A percentile compares a stretch with the other conserved stretches of the same genome.
These are phyloP conservation scores for Pseudozyma flocculosa DNA, from an alignment of 1,284 basidiomycete species.

Conservation along the genomic window DNA sequence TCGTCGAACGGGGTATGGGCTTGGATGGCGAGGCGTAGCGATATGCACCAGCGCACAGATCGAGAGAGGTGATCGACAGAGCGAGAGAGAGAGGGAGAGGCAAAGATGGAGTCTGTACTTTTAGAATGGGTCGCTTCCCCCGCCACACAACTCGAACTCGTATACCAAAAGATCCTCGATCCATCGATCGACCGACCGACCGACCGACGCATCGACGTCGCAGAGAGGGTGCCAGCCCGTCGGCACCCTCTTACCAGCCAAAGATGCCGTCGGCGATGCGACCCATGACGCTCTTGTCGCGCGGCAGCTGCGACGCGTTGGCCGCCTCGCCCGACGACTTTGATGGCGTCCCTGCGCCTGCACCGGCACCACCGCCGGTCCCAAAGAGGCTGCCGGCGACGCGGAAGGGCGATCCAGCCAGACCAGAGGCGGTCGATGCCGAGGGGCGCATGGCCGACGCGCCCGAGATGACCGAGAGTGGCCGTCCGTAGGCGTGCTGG, in stretches of 20 bases:
- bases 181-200: too few species aligned
- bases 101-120: too few species aligned
- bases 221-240: too few species aligned
- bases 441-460: conserved; percentile 23
- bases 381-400: conserved; percentile 19
- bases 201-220: too few species aligned
- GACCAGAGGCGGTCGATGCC: conserved; percentile 14
- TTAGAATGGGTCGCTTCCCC: too few species aligned
- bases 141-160: too few species aligned
- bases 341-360: conserved; percentile 9
- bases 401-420: conserved; percentile 29
- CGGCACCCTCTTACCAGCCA: conserved; percentile 41
- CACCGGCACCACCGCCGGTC: too few species aligned
- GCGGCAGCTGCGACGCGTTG: conserved; percentile 6
- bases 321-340: conserved; percentile 1
- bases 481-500: conserved; percentile 20
- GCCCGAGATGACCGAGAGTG: conserved; percentile 32
- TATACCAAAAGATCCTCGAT: too few species aligned
- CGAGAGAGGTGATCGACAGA: too few species aligned
- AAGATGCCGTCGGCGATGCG: conserved; percentile 48
- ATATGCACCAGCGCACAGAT: too few species aligned
- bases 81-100: too few species aligned
- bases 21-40: conserved; percentile 38
- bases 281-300: conserved; percentile 21
- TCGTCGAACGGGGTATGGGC: conserved; percentile 37